Conservation (phyloP, 2,329 filamentous ascomycete genomes). For the Nannizziopsis barbatae region DNA sequence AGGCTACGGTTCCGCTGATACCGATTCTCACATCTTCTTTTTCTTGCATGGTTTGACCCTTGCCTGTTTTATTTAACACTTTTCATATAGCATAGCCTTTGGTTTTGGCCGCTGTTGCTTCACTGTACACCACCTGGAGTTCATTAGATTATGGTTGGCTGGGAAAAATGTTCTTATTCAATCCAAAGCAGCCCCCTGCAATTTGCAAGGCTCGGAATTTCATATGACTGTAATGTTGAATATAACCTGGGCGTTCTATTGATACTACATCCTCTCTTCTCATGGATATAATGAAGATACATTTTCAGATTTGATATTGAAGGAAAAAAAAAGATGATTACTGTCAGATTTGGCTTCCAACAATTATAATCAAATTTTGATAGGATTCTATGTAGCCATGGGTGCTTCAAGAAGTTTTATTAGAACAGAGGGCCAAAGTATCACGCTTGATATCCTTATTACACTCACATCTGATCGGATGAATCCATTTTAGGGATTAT, state of each 20-base stretch:
- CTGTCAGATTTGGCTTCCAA: background rate
- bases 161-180: background rate
- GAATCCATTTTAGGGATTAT: no score
- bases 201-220: background rate
- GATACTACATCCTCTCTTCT: constrained; percentile 6
- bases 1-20: background rate
- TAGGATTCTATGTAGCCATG: no score
- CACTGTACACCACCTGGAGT: constrained; percentile 16
- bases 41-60: constrained; percentile 6
- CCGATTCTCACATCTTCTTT: background rate
- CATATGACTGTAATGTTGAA: constrained; percentile 2
- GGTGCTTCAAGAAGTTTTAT: background rate
- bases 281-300: constrained; percentile 4
- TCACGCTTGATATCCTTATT: no score
- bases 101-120: constrained; percentile 7
- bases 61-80: constrained; percentile 8
- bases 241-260: background rate
- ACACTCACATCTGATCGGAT: no score
- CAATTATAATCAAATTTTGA: no score
- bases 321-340: background rate
- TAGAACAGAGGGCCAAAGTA: background rate
- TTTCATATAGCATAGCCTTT: constrained; percentile 9
- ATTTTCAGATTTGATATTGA: background rate
- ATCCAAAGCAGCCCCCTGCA: background rate
- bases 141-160: constrained; percentile 11